phyloP scores from a whole-genome alignment of 2,329 filamentous ascomycete genomes.

The Trichoderma cornu-damae region DNA sequence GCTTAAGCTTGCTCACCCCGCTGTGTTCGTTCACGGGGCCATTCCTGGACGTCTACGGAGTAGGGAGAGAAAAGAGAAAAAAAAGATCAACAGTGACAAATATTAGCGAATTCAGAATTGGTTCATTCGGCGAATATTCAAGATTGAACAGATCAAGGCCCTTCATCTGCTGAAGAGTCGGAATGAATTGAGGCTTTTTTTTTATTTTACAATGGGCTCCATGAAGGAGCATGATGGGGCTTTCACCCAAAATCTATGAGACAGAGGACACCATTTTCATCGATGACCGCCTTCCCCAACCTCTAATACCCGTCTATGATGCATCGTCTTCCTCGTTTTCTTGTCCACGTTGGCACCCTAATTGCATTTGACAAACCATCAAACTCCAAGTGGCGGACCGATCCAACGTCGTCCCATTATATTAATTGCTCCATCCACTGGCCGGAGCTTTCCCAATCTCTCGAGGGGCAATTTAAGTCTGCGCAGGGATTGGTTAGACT shows the following conservation, averaged over 20 bases:
- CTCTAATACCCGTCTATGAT: constrained; percentile 41
- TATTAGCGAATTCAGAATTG: background rate
- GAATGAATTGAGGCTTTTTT: constrained; percentile 39
- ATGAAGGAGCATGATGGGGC: constrained; percentile 31
- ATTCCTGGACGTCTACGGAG: background rate
- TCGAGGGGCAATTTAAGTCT: constrained; percentile 37
- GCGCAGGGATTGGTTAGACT: background rate
- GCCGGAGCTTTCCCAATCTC: constrained; percentile 34
- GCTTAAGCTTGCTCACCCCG: background rate
- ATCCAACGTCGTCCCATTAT: constrained; percentile 28
- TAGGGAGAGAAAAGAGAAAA: background rate
- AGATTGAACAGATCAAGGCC: constrained; percentile 28
- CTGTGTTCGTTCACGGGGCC: background rate
- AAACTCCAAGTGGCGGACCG: constrained; percentile 27
- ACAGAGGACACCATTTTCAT: constrained; percentile 31
- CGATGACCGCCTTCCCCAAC: constrained; percentile 31
- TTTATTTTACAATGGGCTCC: constrained; percentile 42
- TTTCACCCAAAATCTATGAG: constrained; percentile 34
- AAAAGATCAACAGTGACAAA: background rate
- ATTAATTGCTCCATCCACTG: constrained; percentile 34
- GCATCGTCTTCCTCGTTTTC: constrained; percentile 34
- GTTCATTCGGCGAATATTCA: background rate
- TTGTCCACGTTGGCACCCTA: constrained; percentile 31
- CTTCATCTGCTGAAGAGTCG: constrained; percentile 33
- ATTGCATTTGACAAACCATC: constrained; percentile 26